Evolutionary conservation across 768 basidiomycete genomes (phyloP).

Genomic region (Pisolithus orientalis): DNA sequence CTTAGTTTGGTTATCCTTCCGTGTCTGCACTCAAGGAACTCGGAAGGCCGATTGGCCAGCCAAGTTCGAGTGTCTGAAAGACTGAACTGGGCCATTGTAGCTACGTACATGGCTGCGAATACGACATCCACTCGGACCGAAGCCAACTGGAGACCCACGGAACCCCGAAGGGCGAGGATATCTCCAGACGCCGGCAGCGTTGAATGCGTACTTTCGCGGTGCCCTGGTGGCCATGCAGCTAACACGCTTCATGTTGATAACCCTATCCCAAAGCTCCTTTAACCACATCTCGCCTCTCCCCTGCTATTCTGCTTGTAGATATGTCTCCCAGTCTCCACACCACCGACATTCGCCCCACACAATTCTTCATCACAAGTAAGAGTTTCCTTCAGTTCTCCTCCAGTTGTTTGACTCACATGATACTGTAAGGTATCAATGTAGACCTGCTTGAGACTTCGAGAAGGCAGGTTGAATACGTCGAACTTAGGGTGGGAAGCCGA

Average conservation of each 20-base stretch:
- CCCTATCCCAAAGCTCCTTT: background rate
- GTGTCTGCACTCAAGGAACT: too few relatives aligned
- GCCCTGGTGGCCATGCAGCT: background rate
- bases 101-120: too few relatives aligned
- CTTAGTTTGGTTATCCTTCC: too few relatives aligned
- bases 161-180: background rate
- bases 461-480: background rate
- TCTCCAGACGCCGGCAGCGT: background rate
- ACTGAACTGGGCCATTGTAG: too few relatives aligned
- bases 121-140: background rate
- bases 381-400: background rate
- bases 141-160: background rate
- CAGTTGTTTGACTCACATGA: background rate
- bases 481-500: background rate
- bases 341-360: background rate
- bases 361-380: background rate
- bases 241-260: constrained; percentile 1
- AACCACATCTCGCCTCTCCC: background rate
- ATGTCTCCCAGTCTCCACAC: background rate
- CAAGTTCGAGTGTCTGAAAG: too few relatives aligned
- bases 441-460: background rate
- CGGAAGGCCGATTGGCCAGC: too few relatives aligned
- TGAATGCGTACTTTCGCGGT: background rate
- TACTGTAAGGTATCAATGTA: background rate
- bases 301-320: background rate